Conservation (phyloP, 352 stramenopile species). For the Pythium periplocum region DNA sequence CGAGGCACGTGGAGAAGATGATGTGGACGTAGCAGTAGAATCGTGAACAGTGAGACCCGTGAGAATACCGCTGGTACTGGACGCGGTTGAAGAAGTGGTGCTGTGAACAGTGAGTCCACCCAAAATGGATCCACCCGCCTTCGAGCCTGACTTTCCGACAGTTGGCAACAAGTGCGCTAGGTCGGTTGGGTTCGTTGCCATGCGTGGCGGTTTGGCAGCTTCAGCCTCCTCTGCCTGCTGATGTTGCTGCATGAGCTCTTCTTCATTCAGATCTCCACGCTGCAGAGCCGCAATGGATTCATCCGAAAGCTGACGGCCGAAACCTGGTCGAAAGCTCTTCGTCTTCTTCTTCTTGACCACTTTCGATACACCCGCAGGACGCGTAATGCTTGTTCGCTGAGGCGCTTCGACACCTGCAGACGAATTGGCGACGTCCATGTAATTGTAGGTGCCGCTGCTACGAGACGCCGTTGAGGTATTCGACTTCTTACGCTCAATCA, state of each 20-base stretch:
- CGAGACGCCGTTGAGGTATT: background rate
- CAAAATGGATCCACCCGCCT: slow-evolving; percentile 41
- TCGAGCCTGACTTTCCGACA: background rate
- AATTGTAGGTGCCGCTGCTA: slow-evolving; percentile 48
- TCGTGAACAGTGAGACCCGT: slow-evolving; percentile 63
- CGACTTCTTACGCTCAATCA: slow-evolving; percentile 14
- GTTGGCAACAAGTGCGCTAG: slow-evolving; percentile 63
- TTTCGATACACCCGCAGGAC: slow-evolving; percentile 23
- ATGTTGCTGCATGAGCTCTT: slow-evolving; percentile 50
- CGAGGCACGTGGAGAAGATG: slow-evolving; percentile 14
- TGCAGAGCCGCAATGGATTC: slow-evolving; percentile 73
- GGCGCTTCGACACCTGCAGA: slow-evolving; percentile 5
- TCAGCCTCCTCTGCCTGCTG: slow-evolving; percentile 2
- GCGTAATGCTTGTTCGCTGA: slow-evolving; percentile 3
- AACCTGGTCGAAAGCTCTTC: slow-evolving; percentile 79
- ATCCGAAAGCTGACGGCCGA: slow-evolving; percentile 79
- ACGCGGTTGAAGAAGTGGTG: slow-evolving; percentile 4
- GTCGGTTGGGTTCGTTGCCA: slow-evolving; percentile 42
- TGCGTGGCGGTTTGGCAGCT: slow-evolving; percentile 20
- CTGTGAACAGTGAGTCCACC: slow-evolving; percentile 58
- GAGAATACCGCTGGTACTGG: slow-evolving; percentile 35
- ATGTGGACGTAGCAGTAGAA: slow-evolving; percentile 24
- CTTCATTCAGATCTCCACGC: slow-evolving; percentile 68
- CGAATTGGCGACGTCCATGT: slow-evolving; percentile 38
- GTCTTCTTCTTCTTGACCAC: slow-evolving; percentile 76